A percentile compares a stretch with the other conserved stretches of the same genome.
Evolutionary conservation across 164 flowering plant species (phyloP).

Genomic region (Tetrastigma voinierianum): DNA sequence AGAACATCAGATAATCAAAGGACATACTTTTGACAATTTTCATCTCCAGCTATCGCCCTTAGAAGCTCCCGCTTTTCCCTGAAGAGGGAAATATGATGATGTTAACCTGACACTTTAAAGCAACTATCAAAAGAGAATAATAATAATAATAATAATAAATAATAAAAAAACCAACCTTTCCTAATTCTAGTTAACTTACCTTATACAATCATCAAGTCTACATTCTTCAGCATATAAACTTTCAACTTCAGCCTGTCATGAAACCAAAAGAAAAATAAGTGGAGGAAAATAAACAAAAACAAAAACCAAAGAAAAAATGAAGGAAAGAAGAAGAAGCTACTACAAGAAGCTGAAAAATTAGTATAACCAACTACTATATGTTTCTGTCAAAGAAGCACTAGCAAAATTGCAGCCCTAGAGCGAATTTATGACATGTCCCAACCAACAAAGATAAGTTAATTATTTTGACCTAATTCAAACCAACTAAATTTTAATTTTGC

Average conservation of each 20-base stretch:
- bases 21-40: conserved; percentile 44
- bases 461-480: background rate
- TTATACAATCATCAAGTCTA: conserved; percentile 52
- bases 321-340: too few relatives aligned
- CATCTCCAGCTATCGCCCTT: conserved; percentile 41
- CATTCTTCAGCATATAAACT: conserved; percentile 44
- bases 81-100: conserved; percentile 17
- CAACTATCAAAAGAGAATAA: background rate
- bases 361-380: too few relatives aligned
- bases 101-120: conserved; percentile 9
- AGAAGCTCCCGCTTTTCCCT: conserved; percentile 55
- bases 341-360: too few relatives aligned
- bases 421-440: too few relatives aligned
- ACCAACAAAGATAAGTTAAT: background rate
- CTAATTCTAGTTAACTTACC: conserved; percentile 30
- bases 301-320: too few relatives aligned
- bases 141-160: too few relatives aligned
- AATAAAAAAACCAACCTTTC: too few relatives aligned
- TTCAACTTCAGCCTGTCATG: conserved; percentile 56
- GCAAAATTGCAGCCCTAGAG: too few relatives aligned
- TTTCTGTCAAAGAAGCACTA: too few relatives aligned
- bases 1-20: conserved; percentile 4
- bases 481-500: background rate
- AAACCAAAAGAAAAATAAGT: background rate
- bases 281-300: too few relatives aligned